Percentiles rank a stretch among this genome's conserved stretches.
Conservation (phyloP, 129 eudicot species). For the Daucus carota region DNA sequence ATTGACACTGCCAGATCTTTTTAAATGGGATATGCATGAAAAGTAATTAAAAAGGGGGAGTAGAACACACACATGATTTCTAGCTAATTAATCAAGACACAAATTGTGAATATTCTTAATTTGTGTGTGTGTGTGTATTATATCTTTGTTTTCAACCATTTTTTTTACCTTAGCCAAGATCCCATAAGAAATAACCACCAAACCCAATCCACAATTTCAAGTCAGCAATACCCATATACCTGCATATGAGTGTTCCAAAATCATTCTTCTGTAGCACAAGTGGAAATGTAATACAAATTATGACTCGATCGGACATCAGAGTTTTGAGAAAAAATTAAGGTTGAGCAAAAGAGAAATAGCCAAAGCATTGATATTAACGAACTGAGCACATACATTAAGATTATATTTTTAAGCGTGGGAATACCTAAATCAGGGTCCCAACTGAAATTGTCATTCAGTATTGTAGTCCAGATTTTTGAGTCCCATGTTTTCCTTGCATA, state of each 20-base stretch:
- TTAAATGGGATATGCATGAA: background rate
- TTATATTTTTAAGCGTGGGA: too few species aligned
- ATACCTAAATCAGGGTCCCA: too few species aligned
- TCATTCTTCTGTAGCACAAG: slow-evolving; percentile 55
- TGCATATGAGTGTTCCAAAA: too few species aligned
- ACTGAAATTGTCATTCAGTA: too few species aligned
- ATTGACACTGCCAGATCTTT: background rate
- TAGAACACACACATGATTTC: background rate
- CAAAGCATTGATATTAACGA: too few species aligned
- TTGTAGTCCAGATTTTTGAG: too few species aligned
- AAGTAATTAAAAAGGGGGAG: background rate
- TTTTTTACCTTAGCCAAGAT: background rate
- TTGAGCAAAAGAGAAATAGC: background rate
- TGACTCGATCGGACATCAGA: background rate
- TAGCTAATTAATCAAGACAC: background rate
- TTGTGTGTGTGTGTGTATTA: background rate
- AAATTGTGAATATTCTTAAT: background rate
- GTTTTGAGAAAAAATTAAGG: background rate
- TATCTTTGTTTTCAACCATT: background rate
- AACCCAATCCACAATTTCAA: too few species aligned
- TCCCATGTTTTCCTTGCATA: too few species aligned
- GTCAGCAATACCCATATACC: too few species aligned
- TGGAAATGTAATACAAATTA: slow-evolving; percentile 9
- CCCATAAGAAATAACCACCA: too few species aligned
- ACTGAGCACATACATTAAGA: too few species aligned